These are phyloP conservation scores for Rhytidiadelphus loreus DNA, from an alignment of 225 moss, liverwort and hornwort species.

Conservation along the genomic window DNA sequence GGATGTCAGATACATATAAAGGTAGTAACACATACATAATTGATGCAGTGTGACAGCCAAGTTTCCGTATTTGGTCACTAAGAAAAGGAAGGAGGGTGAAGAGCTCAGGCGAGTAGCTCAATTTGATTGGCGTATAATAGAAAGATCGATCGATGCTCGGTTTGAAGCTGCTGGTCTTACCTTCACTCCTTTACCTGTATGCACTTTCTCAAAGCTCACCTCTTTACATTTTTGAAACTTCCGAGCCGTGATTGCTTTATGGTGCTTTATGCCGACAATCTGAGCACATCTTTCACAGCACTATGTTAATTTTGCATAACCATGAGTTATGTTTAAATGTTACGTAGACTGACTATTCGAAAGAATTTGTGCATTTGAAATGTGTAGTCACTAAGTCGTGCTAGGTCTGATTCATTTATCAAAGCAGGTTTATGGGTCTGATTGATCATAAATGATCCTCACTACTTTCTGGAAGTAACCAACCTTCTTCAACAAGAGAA, in stretches of 20 bases:
- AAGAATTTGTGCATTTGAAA: neutral
- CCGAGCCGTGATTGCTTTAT: neutral
- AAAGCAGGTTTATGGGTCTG: neutral
- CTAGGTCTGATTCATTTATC: neutral
- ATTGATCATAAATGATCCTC: neutral
- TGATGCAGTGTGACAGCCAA: constrained; percentile 38
- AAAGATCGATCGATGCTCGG: constrained; percentile 37
- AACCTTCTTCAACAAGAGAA: neutral
- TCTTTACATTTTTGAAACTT: neutral
- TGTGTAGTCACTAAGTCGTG: neutral
- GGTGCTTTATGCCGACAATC: neutral
- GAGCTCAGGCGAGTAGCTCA: constrained; percentile 85
- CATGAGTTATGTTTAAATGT: neutral
- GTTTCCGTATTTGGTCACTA: constrained; percentile 77
- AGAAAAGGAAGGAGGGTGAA: constrained; percentile 51
- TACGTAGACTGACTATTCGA: neutral
- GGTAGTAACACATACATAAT: neutral
- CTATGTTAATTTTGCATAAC: neutral
- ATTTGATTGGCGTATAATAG: constrained; percentile 89
- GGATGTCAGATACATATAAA: neutral
- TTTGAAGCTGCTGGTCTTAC: constrained; percentile 77
- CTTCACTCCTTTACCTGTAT: constrained; percentile 75
- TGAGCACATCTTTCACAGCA: neutral
- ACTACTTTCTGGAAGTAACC: neutral
- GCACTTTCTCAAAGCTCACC: neutral